A percentile compares a stretch with the other conserved stretches of the same genome.
phyloP scores from a whole-genome alignment of 73 alveolate species.

The Paramecium primaurelia region DNA sequence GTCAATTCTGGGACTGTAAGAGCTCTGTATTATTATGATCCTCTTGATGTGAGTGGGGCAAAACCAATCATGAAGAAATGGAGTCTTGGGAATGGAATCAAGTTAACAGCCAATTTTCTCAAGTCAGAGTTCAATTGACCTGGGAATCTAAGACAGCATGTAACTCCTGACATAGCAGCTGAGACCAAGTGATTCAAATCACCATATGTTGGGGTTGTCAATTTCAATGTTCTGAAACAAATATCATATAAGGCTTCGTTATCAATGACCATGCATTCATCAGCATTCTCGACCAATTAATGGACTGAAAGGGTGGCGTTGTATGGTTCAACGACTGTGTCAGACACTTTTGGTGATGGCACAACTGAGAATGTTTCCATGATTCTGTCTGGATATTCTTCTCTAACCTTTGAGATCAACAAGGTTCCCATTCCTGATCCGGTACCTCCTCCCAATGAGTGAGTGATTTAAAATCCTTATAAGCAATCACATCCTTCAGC shows the following conservation, averaged over 20 bases:
- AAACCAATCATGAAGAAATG: constrained; percentile 99
- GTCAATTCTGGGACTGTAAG: constrained; percentile 98
- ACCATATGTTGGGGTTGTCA: constrained; percentile 98
- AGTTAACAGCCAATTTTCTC: constrained; percentile 97
- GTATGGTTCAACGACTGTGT: constrained; percentile 98
- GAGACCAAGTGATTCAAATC: constrained; percentile 97
- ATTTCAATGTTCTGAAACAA: constrained; percentile 97
- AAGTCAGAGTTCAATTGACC: constrained; percentile 97
- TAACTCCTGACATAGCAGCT: constrained; percentile 96
- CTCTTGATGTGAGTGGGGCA: constrained; percentile 99
- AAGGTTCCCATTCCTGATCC: constrained; percentile 99
- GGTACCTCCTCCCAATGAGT: constrained; percentile 95
- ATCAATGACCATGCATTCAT: constrained; percentile 96
- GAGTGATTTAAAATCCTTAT: constrained; percentile 92
- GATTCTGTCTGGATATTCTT: constrained; percentile 97
- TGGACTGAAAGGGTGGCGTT: constrained; percentile 99
- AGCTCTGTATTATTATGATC: constrained; percentile 98
- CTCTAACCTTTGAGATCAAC: constrained; percentile 94
- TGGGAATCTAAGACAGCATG: constrained; percentile 98
- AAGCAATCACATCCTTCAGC: constrained; percentile 97
- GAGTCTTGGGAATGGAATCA: constrained; percentile 99
- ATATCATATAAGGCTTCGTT: constrained; percentile 98
- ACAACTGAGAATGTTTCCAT: constrained; percentile 95
- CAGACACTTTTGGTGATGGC: constrained; percentile 97
- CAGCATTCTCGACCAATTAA: constrained; percentile 96